These are phyloP conservation scores for Zygosaccharomyces siamensis DNA, from an alignment of 805 yeast species.

Conservation along the genomic window DNA sequence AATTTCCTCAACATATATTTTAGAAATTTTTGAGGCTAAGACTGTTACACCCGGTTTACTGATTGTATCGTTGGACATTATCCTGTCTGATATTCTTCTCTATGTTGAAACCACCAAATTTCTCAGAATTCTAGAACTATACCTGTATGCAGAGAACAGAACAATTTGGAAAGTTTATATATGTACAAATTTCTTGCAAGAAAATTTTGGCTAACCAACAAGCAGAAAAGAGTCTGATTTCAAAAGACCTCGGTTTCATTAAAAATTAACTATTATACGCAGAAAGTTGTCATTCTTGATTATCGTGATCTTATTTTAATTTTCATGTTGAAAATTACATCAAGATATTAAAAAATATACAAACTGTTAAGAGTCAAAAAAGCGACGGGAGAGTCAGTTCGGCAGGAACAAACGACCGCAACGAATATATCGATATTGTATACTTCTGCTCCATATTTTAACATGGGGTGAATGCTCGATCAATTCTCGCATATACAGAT, in stretches of 20 bases:
- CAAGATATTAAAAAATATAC: background rate
- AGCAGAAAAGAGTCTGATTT: background rate
- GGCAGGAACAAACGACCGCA: background rate
- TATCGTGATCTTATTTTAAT: background rate
- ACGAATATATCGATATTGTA: too few species aligned
- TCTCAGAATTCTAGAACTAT: too few species aligned
- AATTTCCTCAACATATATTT: slow-evolving; percentile 72
- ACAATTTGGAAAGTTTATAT: background rate
- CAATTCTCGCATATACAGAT: too few species aligned
- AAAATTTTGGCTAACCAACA: background rate
- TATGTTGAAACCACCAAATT: background rate
- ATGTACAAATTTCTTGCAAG: background rate
- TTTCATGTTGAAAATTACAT: background rate
- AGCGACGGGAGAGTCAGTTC: background rate
- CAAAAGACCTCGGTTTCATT: background rate
- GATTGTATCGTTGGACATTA: slow-evolving; percentile 21
- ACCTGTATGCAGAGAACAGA: too few species aligned
- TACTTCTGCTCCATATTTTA: too few species aligned
- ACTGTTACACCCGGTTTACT: slow-evolving; percentile 64
- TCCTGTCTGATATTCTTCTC: too few species aligned
- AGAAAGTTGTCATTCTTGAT: background rate
- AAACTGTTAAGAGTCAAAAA: slow-evolving; percentile 3
- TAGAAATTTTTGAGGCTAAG: slow-evolving; percentile 83
- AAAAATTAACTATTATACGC: background rate
- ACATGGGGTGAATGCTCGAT: too few species aligned